Evolutionary conservation across 2,329 filamentous ascomycete species (phyloP), one percentile per base, ranked within the genome.

Genomic region (Botrytis squamosa): DNA sequence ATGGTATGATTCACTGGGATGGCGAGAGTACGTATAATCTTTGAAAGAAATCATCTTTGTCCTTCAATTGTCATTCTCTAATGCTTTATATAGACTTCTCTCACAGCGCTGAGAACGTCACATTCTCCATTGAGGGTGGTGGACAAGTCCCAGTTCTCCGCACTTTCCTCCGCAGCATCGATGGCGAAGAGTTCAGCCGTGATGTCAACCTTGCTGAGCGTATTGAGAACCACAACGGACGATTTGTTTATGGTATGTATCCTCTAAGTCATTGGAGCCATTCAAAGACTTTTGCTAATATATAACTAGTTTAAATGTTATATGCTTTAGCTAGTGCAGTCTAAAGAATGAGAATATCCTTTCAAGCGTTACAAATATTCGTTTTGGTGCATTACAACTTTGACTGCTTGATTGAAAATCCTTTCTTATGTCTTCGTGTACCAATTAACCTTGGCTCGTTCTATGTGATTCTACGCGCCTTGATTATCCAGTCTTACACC

Each of bases 131-230:
- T 10, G 84, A 85, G 75, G 83, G 83, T 33, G 82, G 80, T 16
- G 82, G 79, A 7, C 65, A 78, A 0, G 80, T 83, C n/a, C 84
- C 84, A n/a, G 77, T 85, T 38, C 82, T 85, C 62, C 83, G 84
- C 49, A 83, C 83, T 38, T 72, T 60, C 0, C 78, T 85, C 70
- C 72, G 66, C 16, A 80, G 81, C 46, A 75, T 75, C 1, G 80
- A 83, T 0, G 83, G 83, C 52, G 79, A 84, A 36, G 70, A 72
- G 7, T 72, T 78, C 20, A 66, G 75, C 12, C 79, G 81, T 42
- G 82, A 85, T 74, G 77, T 85, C 77, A 85, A 85, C 77, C 78
- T 85, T 42, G 75, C 81, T 5, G 84, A 85, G 81, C 80, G 84
- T 29, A 80, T 85, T 67, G 75, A 76, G 63, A 85, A 85, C 77